phyloP scores from a whole-genome alignment of 2,329 filamentous ascomycete species.

The Cladosporium sp. region DNA sequence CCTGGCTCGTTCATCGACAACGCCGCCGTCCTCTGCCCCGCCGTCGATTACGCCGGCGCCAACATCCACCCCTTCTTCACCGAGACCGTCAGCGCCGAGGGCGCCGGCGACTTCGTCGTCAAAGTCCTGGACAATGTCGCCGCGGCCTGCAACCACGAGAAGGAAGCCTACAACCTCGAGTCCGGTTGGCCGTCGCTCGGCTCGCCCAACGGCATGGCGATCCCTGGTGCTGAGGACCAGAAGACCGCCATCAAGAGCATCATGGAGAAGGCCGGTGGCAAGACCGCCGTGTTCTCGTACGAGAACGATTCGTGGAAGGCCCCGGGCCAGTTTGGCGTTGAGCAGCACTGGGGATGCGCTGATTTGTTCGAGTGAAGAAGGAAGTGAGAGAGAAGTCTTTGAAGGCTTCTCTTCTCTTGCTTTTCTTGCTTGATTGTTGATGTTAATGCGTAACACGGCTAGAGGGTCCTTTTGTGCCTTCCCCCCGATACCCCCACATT shows the following conservation, averaged over 20 bases:
- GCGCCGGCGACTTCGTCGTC: slow-evolving; percentile 76
- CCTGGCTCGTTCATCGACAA: slow-evolving; percentile 73
- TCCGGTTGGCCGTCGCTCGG: slow-evolving; percentile 83
- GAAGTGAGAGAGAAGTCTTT: not conserved
- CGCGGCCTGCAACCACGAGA: slow-evolving; percentile 65
- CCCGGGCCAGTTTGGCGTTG: slow-evolving; percentile 67
- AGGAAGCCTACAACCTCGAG: slow-evolving; percentile 80
- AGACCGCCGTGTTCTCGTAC: slow-evolving; percentile 80
- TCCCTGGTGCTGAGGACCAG: slow-evolving; percentile 70
- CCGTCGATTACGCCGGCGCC: slow-evolving; percentile 76
- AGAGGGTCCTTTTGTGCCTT: not conserved
- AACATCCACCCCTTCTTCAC: slow-evolving; percentile 98
- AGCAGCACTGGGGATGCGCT: slow-evolving; percentile 77
- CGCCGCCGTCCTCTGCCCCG: slow-evolving; percentile 64
- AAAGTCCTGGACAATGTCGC: slow-evolving; percentile 72
- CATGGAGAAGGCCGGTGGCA: slow-evolving; percentile 63
- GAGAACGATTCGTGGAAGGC: slow-evolving; percentile 81
- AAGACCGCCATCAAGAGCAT: slow-evolving; percentile 71
- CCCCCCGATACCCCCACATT: not conserved
- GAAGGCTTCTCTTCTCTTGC: not conserved
- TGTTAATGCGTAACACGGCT: not conserved
- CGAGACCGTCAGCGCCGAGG: slow-evolving; percentile 59
- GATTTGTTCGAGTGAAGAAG: slow-evolving; percentile 29
- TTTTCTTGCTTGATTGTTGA: not conserved
- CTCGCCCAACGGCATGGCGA: slow-evolving; percentile 68